Evolutionary conservation across 768 basidiomycete species (phyloP).

Genomic region (Boletus tylopilopsis): DNA sequence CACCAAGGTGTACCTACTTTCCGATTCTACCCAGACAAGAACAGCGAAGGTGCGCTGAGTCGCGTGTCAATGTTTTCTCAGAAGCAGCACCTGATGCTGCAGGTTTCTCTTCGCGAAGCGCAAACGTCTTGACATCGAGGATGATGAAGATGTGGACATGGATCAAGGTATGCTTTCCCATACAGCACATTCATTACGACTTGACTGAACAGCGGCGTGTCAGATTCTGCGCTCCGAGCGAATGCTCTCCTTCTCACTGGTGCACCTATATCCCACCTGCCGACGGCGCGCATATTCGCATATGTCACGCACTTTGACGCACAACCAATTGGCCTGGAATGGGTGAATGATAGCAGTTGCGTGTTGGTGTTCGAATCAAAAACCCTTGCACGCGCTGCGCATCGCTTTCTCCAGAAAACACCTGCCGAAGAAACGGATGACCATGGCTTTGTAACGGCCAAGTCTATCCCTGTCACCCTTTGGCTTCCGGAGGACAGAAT

Average conservation of each 20-base stretch:
- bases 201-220: neutral
- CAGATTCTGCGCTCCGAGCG: slow-evolving; percentile 48
- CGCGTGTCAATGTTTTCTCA: slow-evolving; percentile 33
- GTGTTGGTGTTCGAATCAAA: slow-evolving; percentile 69
- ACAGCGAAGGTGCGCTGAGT: slow-evolving; percentile 70
- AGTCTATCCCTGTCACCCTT: slow-evolving; percentile 64
- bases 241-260: slow-evolving; percentile 76
- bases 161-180: slow-evolving; percentile 28
- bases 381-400: slow-evolving; percentile 48
- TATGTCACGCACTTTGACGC: slow-evolving; percentile 78
- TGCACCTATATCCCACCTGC: slow-evolving; percentile 66
- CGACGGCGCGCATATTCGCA: slow-evolving; percentile 75
- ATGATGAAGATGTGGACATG: slow-evolving; percentile 36
- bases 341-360: slow-evolving; percentile 83
- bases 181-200: neutral
- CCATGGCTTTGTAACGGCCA: slow-evolving; percentile 58
- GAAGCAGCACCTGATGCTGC: slow-evolving; percentile 45
- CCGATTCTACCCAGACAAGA: slow-evolving; percentile 58
- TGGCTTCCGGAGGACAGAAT: slow-evolving; percentile 84
- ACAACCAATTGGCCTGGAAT: slow-evolving; percentile 73
- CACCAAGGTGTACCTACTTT: slow-evolving; percentile 73
- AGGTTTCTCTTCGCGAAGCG: slow-evolving; percentile 33
- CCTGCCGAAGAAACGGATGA: slow-evolving; percentile 46
- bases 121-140: slow-evolving; percentile 44
- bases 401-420: slow-evolving; percentile 49